Evolutionary conservation across 1,139 yeast genomes (phyloP), one percentile per base, ranked within the genome.

Genomic region (Spencermartinsiella ligniputridi): DNA sequence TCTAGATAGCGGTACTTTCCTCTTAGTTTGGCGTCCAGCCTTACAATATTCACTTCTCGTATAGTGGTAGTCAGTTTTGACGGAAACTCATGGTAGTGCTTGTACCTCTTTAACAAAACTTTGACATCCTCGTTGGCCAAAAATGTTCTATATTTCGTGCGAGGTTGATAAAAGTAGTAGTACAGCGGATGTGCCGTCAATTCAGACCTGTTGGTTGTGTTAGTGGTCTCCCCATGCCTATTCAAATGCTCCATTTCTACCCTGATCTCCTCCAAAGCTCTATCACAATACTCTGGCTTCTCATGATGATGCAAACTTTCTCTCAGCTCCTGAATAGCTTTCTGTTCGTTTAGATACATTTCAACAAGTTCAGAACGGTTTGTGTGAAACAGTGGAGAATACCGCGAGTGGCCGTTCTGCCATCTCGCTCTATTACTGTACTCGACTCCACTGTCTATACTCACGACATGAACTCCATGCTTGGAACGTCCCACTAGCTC

Each of bases 161-260:
- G 25, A 1, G 45, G 46, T 39, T 48, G 52, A 41, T 48, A 50
- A 39, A 48, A 50, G 20, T 40, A 42, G 35, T 42, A 50, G 33
- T 48, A 50, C 15, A 37, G 39, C 18, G 16, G 29, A 9, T 20
- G 33, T 19, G 12, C 11, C 19, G 8, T 32, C 8, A 15, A 15
- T 5, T 17, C 19, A 3, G 12, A 11, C 25, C 16, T 27, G 16
- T 25, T 12, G 13, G 35, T 15, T 9, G 22, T 21, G 13, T 35
- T 17, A 13, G 17, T 13, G 5, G 20, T 35, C 20, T 12, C 25
- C 19, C 27, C 27, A 18, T 19, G 37, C 12, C 35, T 21, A 16
- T 24, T 37, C 34, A 35, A 11, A 15, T 13, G 12, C n/a, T 20
- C 22, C 21, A 40, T 16, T 4, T 41, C 47, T 8, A 33, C 30